Base-by-base conservation (phyloP, 495 filamentous ascomycete species). In the Choiromyces venosus region DNA sequence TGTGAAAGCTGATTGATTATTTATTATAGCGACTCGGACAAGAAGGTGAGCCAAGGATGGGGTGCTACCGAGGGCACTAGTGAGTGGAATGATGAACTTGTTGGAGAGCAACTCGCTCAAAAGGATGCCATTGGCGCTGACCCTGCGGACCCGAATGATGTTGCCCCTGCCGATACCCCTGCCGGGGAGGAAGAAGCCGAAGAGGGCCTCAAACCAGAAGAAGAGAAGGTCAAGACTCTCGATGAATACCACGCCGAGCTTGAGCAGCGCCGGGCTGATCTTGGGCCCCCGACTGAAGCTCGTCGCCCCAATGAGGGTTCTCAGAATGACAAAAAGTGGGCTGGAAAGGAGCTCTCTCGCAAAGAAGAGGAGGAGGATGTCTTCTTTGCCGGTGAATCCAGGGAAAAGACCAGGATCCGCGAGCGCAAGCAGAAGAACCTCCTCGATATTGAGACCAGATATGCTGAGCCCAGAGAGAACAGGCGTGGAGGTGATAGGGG, bases 41-140 rank as follows among this genome's bases (percentile, higher is more conserved):
- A 98, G 89, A 92, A 96, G 85, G 90, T 92, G 79, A 89, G 88
- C 81, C 91, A 93, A 82, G 91, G 92, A 75, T 99, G 95, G 95
- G 95, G 93, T 79, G 90, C 86, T 81, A 87, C 87, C 71, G 90
- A 90, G 81, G 95, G 93, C 82, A 85, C 88, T 38, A 91, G 88
- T 80, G 91, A 93, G 84, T 90, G 88, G 84, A 90, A 90, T 75
- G 96, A 97, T 79, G 95, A 97, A 87, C 87, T 91, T 80, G 92
- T 89, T 76, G 95, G 88, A 73, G 92, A 93, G 80, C 89, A 88
- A 74, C 94, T 96, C 77, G 95, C 95, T 76, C 87, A 92, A 83
- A 85, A 87, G 52, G 94, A 97, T 75, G 87, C 92, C 82, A 89
- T 88, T 82, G 91, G 85, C 71, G 85, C 83, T 18, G 83, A 84